Base-by-base conservation (phyloP, 1,139 yeast genomes). In the Taphrina pruni region DNA sequence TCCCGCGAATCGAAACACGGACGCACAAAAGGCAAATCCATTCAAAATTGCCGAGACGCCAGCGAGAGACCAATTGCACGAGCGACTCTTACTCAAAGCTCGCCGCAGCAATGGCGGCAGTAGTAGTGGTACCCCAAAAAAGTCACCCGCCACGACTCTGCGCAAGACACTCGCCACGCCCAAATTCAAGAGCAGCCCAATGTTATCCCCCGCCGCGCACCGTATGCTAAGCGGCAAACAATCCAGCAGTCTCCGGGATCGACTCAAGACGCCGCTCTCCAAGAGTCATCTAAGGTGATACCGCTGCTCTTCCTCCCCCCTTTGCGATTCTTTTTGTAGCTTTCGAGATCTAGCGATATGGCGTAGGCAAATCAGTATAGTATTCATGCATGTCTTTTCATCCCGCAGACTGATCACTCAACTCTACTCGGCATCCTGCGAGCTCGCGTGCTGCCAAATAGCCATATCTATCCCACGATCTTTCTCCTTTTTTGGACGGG, bases 31-130 rank as follows among this genome's bases (percentile, higher is more conserved):
- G 17, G 43, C 55, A 20, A 38, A 69, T 8, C 56, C 65, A 14
- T 71, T 73, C 64, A 56, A 61, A 17, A 38, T 71, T 9, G 60
- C 73, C 1, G 73, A 71, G 26, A 70, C 73, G 5, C 73, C 74
- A 8, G 50, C 54, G 26, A 70, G 74, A 8, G 74, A 52, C 36
- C 45, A 60, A 32, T 20, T 48, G 12, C 65, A 48, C 38, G 65
- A 60, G 6, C 55, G 56, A 7, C 35, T 60, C 3, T 26, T 64
- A 38, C 41, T 38, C 8, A 35, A 54, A 55, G 56, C 60, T 14
- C 60, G 56, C 17, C 54, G 39, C 12, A 6, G 35, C 46, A 45
- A n/a, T 14, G 36, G 43, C 12, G 38, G 38, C 20, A 26, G 32
- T 26, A 26, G 32, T 26, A 26, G 32, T 26, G 4, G 32, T 26